A percentile compares a stretch with the other conserved stretches of the same genome.
Conservation (phyloP, 208 protist genomes). For the Crithidia thermophila region DNA sequence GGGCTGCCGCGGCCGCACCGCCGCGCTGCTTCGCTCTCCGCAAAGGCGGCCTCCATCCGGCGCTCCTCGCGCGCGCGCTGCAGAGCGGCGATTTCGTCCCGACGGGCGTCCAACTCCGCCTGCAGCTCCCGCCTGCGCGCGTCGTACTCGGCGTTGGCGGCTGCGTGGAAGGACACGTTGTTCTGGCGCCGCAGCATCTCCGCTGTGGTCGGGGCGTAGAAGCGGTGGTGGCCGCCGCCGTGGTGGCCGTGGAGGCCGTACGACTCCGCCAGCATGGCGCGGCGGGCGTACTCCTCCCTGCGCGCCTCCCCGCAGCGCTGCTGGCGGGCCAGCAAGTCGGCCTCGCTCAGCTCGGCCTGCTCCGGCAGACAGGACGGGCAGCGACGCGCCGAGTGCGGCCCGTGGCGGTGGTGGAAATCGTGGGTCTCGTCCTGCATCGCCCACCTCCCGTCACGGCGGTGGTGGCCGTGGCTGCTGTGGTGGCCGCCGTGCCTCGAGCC, state of each 20-base stretch:
- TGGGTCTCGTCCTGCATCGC: background rate
- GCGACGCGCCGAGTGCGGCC: conserved; percentile 14
- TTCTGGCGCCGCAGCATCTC: conserved; percentile 68
- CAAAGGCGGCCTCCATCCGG: conserved; percentile 22
- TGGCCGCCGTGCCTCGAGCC: background rate
- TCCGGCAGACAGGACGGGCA: conserved; percentile 64
- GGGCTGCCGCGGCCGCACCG: background rate
- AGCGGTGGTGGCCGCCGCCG: background rate
- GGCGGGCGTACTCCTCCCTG: conserved; percentile 35
- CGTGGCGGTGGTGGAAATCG: background rate
- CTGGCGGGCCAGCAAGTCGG: conserved; percentile 53
- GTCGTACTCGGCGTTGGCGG: conserved; percentile 53
- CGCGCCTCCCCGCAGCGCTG: conserved; percentile 48
- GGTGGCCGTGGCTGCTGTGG: background rate
- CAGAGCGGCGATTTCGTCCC: conserved; percentile 39
- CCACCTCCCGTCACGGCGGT: background rate
- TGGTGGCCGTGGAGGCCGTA: conserved; percentile 19
- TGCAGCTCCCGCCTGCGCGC: conserved; percentile 62
- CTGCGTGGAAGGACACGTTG: conserved; percentile 51
- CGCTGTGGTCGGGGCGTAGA: conserved; percentile 53
- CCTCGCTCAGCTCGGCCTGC: conserved; percentile 58
- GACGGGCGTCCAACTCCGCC: conserved; percentile 61
- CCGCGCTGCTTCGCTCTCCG: background rate
- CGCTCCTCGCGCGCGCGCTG: conserved; percentile 22
- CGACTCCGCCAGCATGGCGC: background rate